Conservation (phyloP, 73 alveolate genomes). For the Symbiodinium pilosum region DNA sequence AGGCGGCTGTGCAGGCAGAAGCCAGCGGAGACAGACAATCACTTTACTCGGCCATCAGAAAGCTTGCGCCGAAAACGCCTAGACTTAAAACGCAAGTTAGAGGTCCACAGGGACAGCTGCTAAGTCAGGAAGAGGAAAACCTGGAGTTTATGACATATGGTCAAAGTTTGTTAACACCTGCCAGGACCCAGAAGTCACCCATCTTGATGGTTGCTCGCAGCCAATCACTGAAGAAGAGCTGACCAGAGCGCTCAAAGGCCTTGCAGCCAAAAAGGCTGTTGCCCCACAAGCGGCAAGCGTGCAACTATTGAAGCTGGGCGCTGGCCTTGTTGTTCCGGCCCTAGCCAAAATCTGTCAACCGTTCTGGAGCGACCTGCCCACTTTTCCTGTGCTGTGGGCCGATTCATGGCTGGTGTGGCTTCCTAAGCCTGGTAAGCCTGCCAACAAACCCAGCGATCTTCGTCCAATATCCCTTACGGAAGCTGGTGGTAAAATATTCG, state of each 20-base stretch:
- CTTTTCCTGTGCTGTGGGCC: background rate
- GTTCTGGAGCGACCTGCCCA: background rate
- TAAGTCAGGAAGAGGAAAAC: background rate
- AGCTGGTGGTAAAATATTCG: background rate
- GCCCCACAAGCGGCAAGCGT: no score
- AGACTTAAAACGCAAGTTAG: background rate
- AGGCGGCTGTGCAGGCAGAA: background rate
- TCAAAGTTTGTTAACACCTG: background rate
- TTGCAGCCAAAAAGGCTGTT: background rate
- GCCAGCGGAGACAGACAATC: background rate
- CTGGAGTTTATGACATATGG: background rate
- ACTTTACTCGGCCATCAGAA: background rate
- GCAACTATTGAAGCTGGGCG: background rate
- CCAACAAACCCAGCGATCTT: background rate
- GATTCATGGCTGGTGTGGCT: background rate
- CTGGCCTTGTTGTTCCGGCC: background rate
- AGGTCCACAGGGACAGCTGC: background rate
- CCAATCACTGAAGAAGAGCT: background rate
- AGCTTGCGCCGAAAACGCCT: no score
- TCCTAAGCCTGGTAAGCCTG: background rate
- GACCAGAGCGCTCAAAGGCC: background rate
- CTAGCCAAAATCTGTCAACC: background rate
- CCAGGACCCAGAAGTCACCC: background rate
- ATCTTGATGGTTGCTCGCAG: background rate
- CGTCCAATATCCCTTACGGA: background rate